Base-by-base conservation (phyloP, 805 yeast species). In the Metschnikowia lochheadii region DNA sequence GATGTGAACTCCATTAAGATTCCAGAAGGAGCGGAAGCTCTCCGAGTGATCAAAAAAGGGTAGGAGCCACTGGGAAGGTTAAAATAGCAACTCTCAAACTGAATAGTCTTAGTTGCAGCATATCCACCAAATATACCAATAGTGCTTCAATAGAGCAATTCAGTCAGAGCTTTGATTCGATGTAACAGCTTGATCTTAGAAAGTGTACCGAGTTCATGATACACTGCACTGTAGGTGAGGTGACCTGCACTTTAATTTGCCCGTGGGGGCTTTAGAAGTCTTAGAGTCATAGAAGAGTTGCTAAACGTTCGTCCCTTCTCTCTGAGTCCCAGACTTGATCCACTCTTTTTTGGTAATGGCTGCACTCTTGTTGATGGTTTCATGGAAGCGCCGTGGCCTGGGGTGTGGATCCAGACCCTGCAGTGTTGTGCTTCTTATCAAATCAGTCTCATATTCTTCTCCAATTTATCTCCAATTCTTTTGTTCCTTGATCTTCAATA, bases 41-140 rank as follows among this genome's bases (percentile, higher is more conserved):
- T 95, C 96, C 0, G 70, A 63, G 1, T 89, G 96, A 96, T 87
- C 88, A 58, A 71, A 70, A 18, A 65, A 69, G 32, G 87, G 86
- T 50, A 65, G 91, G 51, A 78, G 81, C 52, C 61, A 71, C 48
- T 87, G 91, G 95, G 90, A 85, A 56, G 66, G 23, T 43, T 40
- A 14, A 5, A 21, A 17, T 14, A 18, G 43, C 14, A 32, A 13
- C 41, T 3, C 31, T n/a, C 31, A 41, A 21, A 15, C 23, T 6
- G 21, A 26, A 10, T 26, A 40, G 43, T 15, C 32, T 7, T 14
- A 8, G 15, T 18, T 13, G 14, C 26, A 6, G 8, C 26, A 18
- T 36, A 18, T 18, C 3, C 20, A 18, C 20, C 20, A 2, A 18
- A 18, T 3, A 36, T 36, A 6, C 38, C 26, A 23, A 23, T 23